Base-by-base conservation (phyloP, 2,329 filamentous ascomycete species). In the Arthroderma uncinatum region DNA sequence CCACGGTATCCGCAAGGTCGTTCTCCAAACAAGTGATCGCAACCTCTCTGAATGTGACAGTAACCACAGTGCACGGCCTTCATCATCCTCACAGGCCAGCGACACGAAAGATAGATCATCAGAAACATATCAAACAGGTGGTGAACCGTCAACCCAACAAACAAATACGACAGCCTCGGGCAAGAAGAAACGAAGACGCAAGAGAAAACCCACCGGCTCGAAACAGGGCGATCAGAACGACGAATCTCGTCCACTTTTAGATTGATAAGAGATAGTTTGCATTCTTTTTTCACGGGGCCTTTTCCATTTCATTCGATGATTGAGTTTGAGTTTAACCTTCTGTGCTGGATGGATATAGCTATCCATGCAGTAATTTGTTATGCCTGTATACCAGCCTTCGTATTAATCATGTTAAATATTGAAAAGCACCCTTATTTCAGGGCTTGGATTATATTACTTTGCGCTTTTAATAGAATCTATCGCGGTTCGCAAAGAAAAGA, bases 1-100 rank as follows among this genome's bases (percentile, higher is more conserved):
- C 1, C 82, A 84, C 57, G 87, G 87, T 1, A 79, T 90, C 55
- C 82, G 82, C 61, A 92, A 92, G 71, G 81, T 89, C 47, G 81
- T 92, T 0, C 75, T 92, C 25, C 84, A 89, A 66, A 83, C 83
- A 2, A 83, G 79, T 62, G 79, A 78, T 16, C 78, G 74, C 62
- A 77, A 78, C 44, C 60, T 16, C 66, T 70, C 55, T 2, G 58
- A 59, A 4, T 56, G 57, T 8, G 58, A 59, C 19, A 44, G 37
- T 14, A 54, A 28, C n/a, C 25, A 50, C 7, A 50, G 25, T 14
- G 28, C 9, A 9, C 25, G 28, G 14, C 25, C 25, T 3, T 50
- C 47, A 16, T 50, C 47, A 2, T 50, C 47, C n/a, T 50, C 47
- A 8, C 47, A 50, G 33, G n/a, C 25, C 10, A 50, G 47, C 25